Percentiles rank a stretch among this genome's conserved stretches.
These are phyloP conservation scores for Xylaria sp. DNA, from an alignment of 2,329 filamentous ascomycete genomes.

Conservation along the genomic window DNA sequence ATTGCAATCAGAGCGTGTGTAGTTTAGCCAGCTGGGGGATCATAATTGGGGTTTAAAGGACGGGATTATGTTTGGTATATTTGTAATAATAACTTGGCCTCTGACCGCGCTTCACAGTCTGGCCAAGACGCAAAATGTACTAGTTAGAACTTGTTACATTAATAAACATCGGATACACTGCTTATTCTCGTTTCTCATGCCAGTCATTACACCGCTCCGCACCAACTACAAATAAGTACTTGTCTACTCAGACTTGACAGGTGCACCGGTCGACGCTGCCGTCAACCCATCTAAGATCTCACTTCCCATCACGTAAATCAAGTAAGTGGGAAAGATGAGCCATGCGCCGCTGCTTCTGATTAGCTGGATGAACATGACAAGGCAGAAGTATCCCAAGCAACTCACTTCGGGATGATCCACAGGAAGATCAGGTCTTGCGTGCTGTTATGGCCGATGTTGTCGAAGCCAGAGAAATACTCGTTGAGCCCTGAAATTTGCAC, in stretches of 20 bases:
- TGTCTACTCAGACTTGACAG: slow-evolving; percentile 45
- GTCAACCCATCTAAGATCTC: slow-evolving; percentile 53
- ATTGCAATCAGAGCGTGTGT: not conserved
- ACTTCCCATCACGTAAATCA: slow-evolving; percentile 52
- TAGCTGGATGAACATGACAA: not conserved
- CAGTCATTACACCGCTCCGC: not conserved
- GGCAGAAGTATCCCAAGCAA: slow-evolving; percentile 1
- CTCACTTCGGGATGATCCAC: slow-evolving; percentile 64
- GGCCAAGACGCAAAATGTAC: not conserved
- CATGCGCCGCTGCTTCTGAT: slow-evolving; percentile 51
- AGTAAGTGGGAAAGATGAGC: slow-evolving; percentile 56
- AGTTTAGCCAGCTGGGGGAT: not conserved
- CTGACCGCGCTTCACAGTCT: not conserved
- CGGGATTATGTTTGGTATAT: not conserved
- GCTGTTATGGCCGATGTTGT: slow-evolving; percentile 61
- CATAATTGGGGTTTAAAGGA: not conserved
- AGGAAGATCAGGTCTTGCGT: slow-evolving; percentile 48
- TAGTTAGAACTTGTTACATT: not conserved
- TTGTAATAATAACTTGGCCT: not conserved
- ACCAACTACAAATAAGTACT: not conserved
- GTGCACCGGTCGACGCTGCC: slow-evolving; percentile 37
- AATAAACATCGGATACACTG: not conserved
- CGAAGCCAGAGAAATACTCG: slow-evolving; percentile 58
- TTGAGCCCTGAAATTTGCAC: slow-evolving; percentile 51
- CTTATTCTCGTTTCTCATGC: not conserved